phyloP scores from a whole-genome alignment of 345 rosid species.

The Salix koriyanagi region DNA sequence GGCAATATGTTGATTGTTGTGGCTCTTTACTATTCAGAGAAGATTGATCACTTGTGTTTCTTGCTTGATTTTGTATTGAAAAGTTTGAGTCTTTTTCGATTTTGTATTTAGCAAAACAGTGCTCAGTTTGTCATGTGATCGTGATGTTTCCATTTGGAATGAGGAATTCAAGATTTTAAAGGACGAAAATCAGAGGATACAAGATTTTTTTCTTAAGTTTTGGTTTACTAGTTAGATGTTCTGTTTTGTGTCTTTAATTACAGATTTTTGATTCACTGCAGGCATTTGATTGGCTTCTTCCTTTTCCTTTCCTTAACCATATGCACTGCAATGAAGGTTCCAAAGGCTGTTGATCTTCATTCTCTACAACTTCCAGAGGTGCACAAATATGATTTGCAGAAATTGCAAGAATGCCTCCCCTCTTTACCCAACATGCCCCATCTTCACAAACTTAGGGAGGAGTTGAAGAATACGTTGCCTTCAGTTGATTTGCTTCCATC shows the following conservation, averaged over 20 bases:
- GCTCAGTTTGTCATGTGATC: too few relatives aligned
- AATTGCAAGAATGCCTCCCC: conserved; percentile 58
- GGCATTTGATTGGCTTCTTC: conserved; percentile 99
- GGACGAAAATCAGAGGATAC: too few relatives aligned
- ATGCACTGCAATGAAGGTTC: conserved; percentile 78
- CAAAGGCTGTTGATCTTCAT: conserved; percentile 74
- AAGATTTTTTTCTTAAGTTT: not conserved
- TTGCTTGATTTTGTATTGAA: not conserved
- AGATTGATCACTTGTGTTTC: not conserved
- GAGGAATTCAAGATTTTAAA: too few relatives aligned
- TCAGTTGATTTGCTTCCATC: conserved; percentile 41
- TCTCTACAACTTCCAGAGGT: conserved; percentile 67
- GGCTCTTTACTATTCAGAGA: not conserved
- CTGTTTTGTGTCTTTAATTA: not conserved
- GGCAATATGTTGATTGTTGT: not conserved
- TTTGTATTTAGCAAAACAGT: not conserved
- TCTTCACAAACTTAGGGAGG: conserved; percentile 48
- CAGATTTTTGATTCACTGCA: conserved; percentile 30
- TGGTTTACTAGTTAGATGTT: not conserved
- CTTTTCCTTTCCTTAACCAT: conserved; percentile 81
- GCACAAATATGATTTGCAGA: conserved; percentile 73
- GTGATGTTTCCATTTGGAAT: too few relatives aligned
- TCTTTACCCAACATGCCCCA: conserved; percentile 59
- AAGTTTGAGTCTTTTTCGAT: not conserved
- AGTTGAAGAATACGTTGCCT: conserved; percentile 36